A percentile compares a stretch with the other conserved stretches of the same genome.
Evolutionary conservation across 164 flowering plant species (phyloP).

Genomic region (Tetracentron sinense): DNA sequence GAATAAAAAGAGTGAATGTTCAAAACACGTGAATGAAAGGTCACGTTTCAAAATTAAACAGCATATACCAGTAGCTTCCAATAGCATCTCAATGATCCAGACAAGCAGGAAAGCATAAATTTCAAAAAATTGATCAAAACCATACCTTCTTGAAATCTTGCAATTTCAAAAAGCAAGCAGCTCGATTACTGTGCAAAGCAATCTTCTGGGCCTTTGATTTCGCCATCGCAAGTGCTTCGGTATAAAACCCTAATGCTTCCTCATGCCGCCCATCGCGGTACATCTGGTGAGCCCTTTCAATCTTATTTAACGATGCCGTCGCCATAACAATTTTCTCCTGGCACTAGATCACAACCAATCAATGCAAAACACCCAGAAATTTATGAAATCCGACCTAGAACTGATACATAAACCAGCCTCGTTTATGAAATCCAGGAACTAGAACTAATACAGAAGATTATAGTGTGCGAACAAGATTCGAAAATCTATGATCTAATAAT

Average conservation of each 20-base stretch:
- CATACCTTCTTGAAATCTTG: constrained; percentile 74
- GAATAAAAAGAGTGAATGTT: no score
- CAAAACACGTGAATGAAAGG: no score
- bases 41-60: neutral
- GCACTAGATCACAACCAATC: neutral
- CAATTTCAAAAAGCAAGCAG: constrained; percentile 83
- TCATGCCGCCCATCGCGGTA: constrained; percentile 72
- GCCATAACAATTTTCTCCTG: no score
- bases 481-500: no score
- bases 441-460: no score
- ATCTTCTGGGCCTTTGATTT: constrained; percentile 73
- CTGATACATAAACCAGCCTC: no score
- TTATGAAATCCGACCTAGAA: no score
- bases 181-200: constrained; percentile 90
- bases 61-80: neutral
- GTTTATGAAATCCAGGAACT: no score
- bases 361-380: no score
- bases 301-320: constrained; percentile 36
- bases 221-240: constrained; percentile 82
- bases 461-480: no score
- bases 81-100: neutral
- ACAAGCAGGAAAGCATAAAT: neutral
- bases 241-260: constrained; percentile 72
- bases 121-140: neutral
- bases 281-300: constrained; percentile 89